Base-by-base conservation (phyloP, 2,329 filamentous ascomycete species). In the Cryphonectria parasitica region DNA sequence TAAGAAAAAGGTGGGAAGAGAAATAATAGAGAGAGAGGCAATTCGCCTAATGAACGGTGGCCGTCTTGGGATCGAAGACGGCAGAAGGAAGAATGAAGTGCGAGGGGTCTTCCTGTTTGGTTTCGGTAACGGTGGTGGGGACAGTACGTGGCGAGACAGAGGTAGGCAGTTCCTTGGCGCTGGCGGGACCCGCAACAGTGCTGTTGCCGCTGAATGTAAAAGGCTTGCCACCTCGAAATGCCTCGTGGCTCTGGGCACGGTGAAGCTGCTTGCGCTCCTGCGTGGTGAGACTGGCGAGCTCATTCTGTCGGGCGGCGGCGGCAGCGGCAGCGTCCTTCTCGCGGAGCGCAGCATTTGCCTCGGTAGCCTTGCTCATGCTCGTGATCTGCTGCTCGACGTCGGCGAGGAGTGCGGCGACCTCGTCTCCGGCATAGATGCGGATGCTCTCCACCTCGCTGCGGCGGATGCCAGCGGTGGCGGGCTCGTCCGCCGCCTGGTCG, bases 381-480 rank as follows among this genome's bases (percentile, higher is more conserved):
- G 80, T 85, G 76, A 90, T 87, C 75, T 89, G 85, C 72, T 83
- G 83, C 78, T 92, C 89, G 19, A 92, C 90, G 74, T 92, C 90
- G 1, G 87, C 88, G 56, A 92, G 82, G 1, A 92, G 83, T 2
- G 88, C 86, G 74, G 90, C 91, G 11, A 93, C 86, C 63, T 91
- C 89, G 71, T 88, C 87, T 71, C 90, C 90, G 31, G 89, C 89
- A 74, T 92, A 92, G 74, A 92, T 85, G 31, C 88, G 87, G 71
- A 92, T 92, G 77, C 89, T 91, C 78, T 92, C 88, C 52, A 89
- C 83, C 31, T 84, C 84, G 17, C 79, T 76, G 60, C 85, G 80
- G 15, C 76, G 74, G 15, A 69, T 66, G 36, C 49, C 69, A 62
- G 69, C 65, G 43, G 56, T 76, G 77, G 43, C 72, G 70, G 11